Percentiles rank a stretch among this genome's conserved stretches.
These are phyloP conservation scores for Westerdykella sp. DNA, from an alignment of 2,329 filamentous ascomycete species.

Conservation along the genomic window DNA sequence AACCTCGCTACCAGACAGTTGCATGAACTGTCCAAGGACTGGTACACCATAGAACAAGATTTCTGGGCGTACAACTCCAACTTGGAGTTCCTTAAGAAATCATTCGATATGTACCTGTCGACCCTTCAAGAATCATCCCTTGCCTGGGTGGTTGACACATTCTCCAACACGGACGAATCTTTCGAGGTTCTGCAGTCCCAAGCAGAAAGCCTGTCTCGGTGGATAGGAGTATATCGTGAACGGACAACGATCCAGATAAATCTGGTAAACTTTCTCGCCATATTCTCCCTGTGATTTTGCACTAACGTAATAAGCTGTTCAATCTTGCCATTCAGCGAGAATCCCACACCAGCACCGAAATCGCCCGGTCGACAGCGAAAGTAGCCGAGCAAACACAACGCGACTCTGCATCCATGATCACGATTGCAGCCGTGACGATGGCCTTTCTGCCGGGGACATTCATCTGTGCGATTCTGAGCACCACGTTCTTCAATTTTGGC, in stretches of 20 bases:
- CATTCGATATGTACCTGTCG: conserved; percentile 8
- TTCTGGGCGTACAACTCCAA: conserved; percentile 10
- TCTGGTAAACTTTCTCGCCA: conserved; percentile 8
- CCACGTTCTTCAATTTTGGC: conserved; percentile 13
- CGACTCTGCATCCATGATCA: conserved; percentile 25
- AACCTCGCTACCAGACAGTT: conserved; percentile 10
- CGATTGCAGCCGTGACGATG: conserved; percentile 21
- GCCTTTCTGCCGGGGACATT: conserved; percentile 21
- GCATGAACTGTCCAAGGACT: conserved; percentile 14
- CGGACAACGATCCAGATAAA: conserved; percentile 18
- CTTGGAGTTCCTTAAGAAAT: conserved; percentile 13
- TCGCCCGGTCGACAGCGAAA: conserved; percentile 13
- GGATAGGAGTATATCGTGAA: conserved; percentile 15
- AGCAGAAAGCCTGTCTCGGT: conserved; percentile 14
- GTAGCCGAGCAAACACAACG: conserved; percentile 17
- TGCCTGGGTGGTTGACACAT: conserved; percentile 7
- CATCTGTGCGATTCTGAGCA: conserved; percentile 11
- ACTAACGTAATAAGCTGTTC: conserved; percentile 10
- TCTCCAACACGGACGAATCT: conserved; percentile 9
- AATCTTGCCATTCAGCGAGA: conserved; percentile 16
- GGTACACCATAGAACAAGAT: conserved; percentile 18
- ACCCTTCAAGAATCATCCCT: not conserved
- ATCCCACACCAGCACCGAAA: conserved; percentile 12
- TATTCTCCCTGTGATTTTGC: not conserved
- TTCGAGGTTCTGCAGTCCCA: conserved; percentile 14